These are phyloP conservation scores for Cyberlindnera xishuangbannaensis DNA, from an alignment of 805 yeast species.

Conservation along the genomic window DNA sequence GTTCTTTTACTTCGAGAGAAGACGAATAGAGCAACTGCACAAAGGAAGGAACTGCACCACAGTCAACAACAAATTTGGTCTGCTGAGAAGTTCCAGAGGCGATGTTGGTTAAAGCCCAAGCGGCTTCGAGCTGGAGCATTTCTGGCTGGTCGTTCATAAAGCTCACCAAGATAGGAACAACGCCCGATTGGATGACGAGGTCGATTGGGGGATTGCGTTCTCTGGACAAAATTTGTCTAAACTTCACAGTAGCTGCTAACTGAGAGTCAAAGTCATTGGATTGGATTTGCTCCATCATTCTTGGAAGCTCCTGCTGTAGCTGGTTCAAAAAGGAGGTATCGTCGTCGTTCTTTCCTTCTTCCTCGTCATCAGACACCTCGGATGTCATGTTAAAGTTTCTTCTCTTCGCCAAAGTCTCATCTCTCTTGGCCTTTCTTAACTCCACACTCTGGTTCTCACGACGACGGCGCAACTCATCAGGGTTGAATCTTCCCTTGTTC, in stretches of 20 bases:
- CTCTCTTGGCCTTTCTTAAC: constrained; percentile 92
- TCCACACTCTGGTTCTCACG: constrained; percentile 97
- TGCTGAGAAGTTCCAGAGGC: constrained; percentile 92
- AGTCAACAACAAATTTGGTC: constrained; percentile 84
- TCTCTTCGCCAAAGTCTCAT: constrained; percentile 89
- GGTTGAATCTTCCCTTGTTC: constrained; percentile 88
- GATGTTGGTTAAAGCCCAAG: constrained; percentile 99
- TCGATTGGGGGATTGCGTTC: constrained; percentile 97
- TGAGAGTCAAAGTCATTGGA: constrained; percentile 74
- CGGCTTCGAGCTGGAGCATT: constrained; percentile 92
- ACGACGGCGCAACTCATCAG: constrained; percentile 95
- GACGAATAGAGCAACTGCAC: constrained; percentile 75
- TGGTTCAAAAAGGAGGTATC: constrained; percentile 40
- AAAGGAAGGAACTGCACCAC: constrained; percentile 90
- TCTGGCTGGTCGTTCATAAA: constrained; percentile 80
- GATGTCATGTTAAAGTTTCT: constrained; percentile 60
- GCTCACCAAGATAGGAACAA: constrained; percentile 83
- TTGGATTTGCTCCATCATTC: constrained; percentile 74
- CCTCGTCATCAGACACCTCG: constrained; percentile 49
- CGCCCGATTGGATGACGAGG: constrained; percentile 87
- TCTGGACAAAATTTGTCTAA: constrained; percentile 88
- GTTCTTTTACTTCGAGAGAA: constrained; percentile 91
- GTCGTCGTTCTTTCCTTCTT: constrained; percentile 26
- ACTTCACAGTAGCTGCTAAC: constrained; percentile 83
- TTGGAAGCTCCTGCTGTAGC: constrained; percentile 67